Evolutionary conservation across 768 basidiomycete genomes (phyloP).

Genomic region (Collybia sp.): DNA sequence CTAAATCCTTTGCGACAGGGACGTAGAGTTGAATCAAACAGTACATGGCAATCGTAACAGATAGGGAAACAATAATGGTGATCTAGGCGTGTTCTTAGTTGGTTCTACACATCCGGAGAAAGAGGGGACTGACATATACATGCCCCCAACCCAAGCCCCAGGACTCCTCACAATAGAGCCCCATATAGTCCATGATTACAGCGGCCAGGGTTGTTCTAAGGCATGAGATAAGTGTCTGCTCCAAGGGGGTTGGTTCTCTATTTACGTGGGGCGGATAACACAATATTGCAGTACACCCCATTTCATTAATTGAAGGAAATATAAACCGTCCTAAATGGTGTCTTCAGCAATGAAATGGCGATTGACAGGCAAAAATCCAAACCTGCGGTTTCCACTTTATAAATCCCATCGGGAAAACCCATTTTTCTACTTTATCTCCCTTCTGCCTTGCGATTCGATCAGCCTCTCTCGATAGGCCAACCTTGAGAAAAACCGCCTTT

Average conservation of each 20-base stretch:
- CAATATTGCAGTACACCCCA: conserved; percentile 76
- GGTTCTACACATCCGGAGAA: neutral
- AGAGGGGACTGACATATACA: conserved; percentile 44
- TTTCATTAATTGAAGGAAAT: conserved; percentile 72
- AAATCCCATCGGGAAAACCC: conserved; percentile 68
- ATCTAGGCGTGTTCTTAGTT: conserved; percentile 27
- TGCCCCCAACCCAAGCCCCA: conserved; percentile 70
- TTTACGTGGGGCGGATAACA: conserved; percentile 55
- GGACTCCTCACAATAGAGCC: conserved; percentile 69
- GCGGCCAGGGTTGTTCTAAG: conserved; percentile 53
- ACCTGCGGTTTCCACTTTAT: conserved; percentile 61
- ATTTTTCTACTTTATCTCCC: conserved; percentile 44
- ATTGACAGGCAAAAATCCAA: conserved; percentile 8
- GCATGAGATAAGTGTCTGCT: neutral
- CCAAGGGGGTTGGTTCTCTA: conserved; percentile 1
- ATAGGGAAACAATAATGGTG: conserved; percentile 55
- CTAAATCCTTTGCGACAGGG: conserved; percentile 47
- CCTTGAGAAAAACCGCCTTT: conserved; percentile 51
- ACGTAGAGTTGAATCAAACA: conserved; percentile 71
- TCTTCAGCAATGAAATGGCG: conserved; percentile 7
- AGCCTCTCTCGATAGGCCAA: conserved; percentile 52
- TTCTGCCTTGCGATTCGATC: conserved; percentile 38
- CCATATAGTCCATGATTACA: conserved; percentile 56
- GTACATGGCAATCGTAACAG: conserved; percentile 77
- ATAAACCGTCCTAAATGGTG: conserved; percentile 48